Conservation (phyloP, 306 rosid species). For the Ormosia emarginata region DNA sequence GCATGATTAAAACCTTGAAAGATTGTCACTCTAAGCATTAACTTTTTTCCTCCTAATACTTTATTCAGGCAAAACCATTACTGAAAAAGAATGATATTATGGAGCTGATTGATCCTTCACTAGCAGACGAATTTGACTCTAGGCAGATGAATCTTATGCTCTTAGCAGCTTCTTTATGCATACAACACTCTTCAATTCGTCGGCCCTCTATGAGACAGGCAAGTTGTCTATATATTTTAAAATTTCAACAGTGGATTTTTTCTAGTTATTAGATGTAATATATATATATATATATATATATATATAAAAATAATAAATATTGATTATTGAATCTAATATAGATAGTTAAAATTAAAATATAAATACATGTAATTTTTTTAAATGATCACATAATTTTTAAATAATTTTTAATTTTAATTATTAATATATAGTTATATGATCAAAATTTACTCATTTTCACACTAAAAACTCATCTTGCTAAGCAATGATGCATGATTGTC, state of each 20-base stretch:
- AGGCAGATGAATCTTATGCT: constrained; percentile 60
- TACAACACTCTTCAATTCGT: constrained; percentile 74
- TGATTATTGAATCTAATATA: too few species aligned
- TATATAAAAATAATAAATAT: too few species aligned
- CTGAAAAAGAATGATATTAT: constrained; percentile 56
- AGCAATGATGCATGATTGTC: not conserved
- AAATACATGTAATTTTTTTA: too few species aligned
- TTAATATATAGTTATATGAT: too few species aligned
- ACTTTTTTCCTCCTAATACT: not conserved
- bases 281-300: too few species aligned
- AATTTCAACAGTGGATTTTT: not conserved
- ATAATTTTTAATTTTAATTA: too few species aligned
- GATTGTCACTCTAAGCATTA: not conserved
- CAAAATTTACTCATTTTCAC: too few species aligned
- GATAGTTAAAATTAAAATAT: too few species aligned
- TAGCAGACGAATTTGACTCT: constrained; percentile 47
- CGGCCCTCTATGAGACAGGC: constrained; percentile 85
- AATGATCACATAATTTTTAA: too few species aligned
- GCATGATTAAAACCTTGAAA: not conserved
- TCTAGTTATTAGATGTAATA: not conserved
- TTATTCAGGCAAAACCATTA: constrained; percentile 78
- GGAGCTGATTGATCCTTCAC: constrained; percentile 66
- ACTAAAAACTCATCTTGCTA: too few species aligned
- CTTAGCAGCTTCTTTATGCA: constrained; percentile 81
- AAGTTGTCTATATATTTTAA: not conserved